Percentiles rank a stretch among this genome's conserved stretches.
These are phyloP conservation scores for Brettanomyces sp. DNA, from an alignment of 805 yeast species.

Conservation along the genomic window DNA sequence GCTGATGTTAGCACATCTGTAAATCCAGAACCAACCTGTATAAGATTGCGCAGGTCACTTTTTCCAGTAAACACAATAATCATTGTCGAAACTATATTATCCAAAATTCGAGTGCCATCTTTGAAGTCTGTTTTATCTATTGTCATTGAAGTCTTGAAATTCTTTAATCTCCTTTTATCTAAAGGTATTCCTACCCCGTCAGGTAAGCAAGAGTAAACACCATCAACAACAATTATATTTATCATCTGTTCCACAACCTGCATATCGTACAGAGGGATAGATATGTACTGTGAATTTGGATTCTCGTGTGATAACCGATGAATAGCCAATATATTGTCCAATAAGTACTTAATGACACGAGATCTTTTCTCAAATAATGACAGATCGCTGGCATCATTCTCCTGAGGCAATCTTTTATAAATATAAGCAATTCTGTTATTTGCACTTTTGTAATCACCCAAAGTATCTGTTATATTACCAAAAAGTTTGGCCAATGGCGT, in stretches of 20 bases:
- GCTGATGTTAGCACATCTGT: conserved; percentile 48
- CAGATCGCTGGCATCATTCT: neutral
- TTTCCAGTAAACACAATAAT: conserved; percentile 26
- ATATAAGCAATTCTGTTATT: conserved; percentile 4
- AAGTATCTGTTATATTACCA: conserved; percentile 15
- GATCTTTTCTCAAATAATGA: conserved; percentile 8
- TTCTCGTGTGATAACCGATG: conserved; percentile 28
- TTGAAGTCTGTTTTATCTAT: conserved; percentile 15
- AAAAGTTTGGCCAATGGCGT: conserved; percentile 26
- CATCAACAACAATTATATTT: conserved; percentile 57
- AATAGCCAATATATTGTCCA: conserved; percentile 29
- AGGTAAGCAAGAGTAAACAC: conserved; percentile 58
- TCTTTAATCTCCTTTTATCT: conserved; percentile 46
- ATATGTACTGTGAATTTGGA: conserved; percentile 30
- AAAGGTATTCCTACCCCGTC: conserved; percentile 54
- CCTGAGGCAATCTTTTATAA: conserved; percentile 2
- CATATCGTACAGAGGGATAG: conserved; percentile 81
- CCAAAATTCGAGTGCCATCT: conserved; percentile 11
- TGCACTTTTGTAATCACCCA: conserved; percentile 5
- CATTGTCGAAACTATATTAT: conserved; percentile 23
- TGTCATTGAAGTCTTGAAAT: conserved; percentile 26
- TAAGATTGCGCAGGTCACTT: conserved; percentile 42
- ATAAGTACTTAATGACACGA: conserved; percentile 26
- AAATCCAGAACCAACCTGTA: conserved; percentile 58
- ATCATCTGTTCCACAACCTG: conserved; percentile 58